phyloP scores from a whole-genome alignment of 2,329 filamentous ascomycete genomes.

The Penicillium sp. region DNA sequence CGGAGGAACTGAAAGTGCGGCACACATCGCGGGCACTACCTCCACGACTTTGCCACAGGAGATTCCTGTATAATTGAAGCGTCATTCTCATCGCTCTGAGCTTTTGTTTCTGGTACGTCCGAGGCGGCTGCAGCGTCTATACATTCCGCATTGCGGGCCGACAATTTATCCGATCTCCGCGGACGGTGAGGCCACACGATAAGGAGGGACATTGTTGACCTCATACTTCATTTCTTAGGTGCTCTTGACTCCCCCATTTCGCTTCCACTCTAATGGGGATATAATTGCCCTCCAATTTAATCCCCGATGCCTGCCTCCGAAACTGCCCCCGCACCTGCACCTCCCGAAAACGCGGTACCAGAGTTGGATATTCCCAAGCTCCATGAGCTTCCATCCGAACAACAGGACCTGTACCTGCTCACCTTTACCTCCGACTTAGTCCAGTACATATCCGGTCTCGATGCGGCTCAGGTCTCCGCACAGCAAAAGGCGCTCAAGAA shows the following conservation, averaged over 20 bases:
- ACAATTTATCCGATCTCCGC: constrained; percentile 35
- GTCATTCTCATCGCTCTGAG: constrained; percentile 23
- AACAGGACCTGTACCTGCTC: constrained; percentile 92
- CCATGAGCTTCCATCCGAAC: constrained; percentile 83
- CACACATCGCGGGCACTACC: constrained; percentile 27
- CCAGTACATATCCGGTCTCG: constrained; percentile 71
- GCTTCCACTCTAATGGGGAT: constrained; percentile 1
- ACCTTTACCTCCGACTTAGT: constrained; percentile 83
- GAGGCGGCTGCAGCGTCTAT: constrained; percentile 8
- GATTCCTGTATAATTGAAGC: constrained; percentile 23
- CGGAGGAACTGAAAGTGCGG: constrained; percentile 52
- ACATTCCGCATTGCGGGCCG: constrained; percentile 27
- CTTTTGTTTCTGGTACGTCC: neutral
- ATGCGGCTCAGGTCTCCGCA: constrained; percentile 76
- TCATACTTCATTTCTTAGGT: neutral
- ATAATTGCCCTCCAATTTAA: constrained; percentile 6
- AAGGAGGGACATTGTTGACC: constrained; percentile 21
- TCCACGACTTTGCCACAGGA: constrained; percentile 18
- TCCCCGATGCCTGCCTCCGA: constrained; percentile 45
- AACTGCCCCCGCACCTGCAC: constrained; percentile 34
- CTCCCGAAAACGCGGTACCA: constrained; percentile 37
- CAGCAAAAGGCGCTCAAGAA: constrained; percentile 93
- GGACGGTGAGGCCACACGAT: constrained; percentile 27
- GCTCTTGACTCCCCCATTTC: constrained; percentile 3
- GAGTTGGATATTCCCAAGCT: constrained; percentile 91